Evolutionary conservation across 2,329 filamentous ascomycete species (phyloP), one percentile per base, ranked within the genome.

Genomic region (Colletotrichum zoysiae): DNA sequence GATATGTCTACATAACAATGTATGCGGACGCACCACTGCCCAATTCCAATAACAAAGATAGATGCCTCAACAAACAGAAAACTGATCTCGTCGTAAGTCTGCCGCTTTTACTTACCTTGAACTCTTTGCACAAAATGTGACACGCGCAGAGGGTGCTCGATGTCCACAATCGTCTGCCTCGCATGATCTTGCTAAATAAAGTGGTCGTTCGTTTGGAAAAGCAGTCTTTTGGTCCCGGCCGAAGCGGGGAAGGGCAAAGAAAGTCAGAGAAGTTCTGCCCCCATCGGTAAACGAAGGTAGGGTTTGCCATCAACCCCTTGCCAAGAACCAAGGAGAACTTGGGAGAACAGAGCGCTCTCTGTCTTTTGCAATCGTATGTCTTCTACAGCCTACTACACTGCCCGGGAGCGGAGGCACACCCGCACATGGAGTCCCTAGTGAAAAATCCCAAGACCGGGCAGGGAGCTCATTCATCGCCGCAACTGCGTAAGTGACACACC

Each of bases 11-110:
- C 6, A 35, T 30, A 3, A 30, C 30, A 30, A 30, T 30, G 50
- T 30, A 8, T 9, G 14, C 11, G 20, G 5, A 5, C 14, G 33
- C 20, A 12, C 38, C 33, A 9, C 18, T 3, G 1, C 30, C 26
- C 1, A 55, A 20, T 7, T 33, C 26, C 4, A 11, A 35, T 5
- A 7, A 2, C 1, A n/a, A 38, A 1, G 18, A 7, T 1, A 1
- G 18, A 7, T 1, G 33, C 9, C 33, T 8, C 11, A 23, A 14
- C 4, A 8, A 12, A n/a, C 20, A 23, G 33, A 12, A 7, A 12
- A 2, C 42, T 44, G 5, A 20, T 44, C 16, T 20, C 5, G 42
- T 20, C 6, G 16, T 16, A 6, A 18, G 40, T 3, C 26, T 26
- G 26, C 40, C 16, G 14, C 40, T 18, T 18, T 7, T 53, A 20